These are phyloP conservation scores for Pyrrhoderma noxium DNA, from an alignment of 1,284 basidiomycete genomes.

Conservation along the genomic window DNA sequence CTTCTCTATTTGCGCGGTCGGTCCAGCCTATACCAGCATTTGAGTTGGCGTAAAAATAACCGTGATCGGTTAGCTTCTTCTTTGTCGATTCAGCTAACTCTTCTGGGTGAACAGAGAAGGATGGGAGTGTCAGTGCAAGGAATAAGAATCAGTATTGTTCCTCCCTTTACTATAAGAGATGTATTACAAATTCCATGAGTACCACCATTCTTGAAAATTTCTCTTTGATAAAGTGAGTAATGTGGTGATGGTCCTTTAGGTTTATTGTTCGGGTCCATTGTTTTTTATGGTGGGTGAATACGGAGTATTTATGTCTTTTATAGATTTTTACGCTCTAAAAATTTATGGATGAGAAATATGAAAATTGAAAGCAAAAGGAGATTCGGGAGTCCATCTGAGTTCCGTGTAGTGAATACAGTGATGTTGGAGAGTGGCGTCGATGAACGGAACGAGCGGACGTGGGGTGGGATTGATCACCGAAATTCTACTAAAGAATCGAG, in stretches of 20 bases:
- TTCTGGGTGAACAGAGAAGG: constrained; percentile 41
- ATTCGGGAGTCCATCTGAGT: too few species aligned
- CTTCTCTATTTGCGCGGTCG: constrained; percentile 45
- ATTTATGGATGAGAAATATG: too few species aligned
- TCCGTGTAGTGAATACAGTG: too few species aligned
- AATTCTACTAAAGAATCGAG: too few species aligned
- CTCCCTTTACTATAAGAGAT: background rate
- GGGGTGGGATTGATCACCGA: too few species aligned
- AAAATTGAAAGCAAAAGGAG: too few species aligned
- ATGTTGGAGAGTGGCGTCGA: too few species aligned
- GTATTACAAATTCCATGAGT: constrained; percentile 30
- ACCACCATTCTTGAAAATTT: constrained; percentile 43
- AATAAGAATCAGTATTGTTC: background rate
- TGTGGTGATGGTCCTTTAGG: constrained; percentile 45
- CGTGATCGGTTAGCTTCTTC: constrained; percentile 44
- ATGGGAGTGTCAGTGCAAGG: constrained; percentile 24
- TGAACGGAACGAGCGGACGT: too few species aligned
- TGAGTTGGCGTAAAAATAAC: constrained; percentile 49
- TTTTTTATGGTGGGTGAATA: background rate
- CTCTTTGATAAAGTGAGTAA: constrained; percentile 49
- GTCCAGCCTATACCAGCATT: constrained; percentile 53
- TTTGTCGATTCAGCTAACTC: constrained; percentile 43
- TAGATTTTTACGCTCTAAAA: too few species aligned
- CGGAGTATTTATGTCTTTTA: too few species aligned
- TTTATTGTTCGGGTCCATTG: constrained; percentile 48